Evolutionary conservation across 495 filamentous ascomycete species (phyloP), one percentile per base, ranked within the genome.

Genomic region (Tuber melanosporum): DNA sequence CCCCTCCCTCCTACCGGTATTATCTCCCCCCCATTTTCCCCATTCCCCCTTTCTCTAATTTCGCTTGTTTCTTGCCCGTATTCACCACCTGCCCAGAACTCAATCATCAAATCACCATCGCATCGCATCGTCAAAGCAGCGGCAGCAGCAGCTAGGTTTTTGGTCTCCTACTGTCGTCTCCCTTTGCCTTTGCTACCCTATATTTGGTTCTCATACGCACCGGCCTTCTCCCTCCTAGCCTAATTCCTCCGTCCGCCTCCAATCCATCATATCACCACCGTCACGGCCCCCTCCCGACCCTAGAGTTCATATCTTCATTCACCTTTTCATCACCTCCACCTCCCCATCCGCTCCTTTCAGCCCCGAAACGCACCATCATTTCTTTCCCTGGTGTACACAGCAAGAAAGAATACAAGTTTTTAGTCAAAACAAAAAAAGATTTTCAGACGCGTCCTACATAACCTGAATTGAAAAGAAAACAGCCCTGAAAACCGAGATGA

Each of bases 401-500:
- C 82, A 83, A 76, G 78, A 81, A 82, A 83, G 75, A 81, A 81
- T 83, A 82, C 77, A 83, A 76, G 80, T 49, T 83, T 66, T 81
- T 84, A 75, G 78, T 84, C 81, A 82, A 81, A 75, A 72, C 74
- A 87, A 83, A 82, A 83, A 85, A 84, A 83, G 12, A 36, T 66
- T 85, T 66, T 66, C 57, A 66, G 57, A 66, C 85, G 70, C 81
- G 78, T 82, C 72, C 73, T 73, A 74, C 75, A 77, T 74, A 52
- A 77, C 74, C 73, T 81, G 79, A 81, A 78, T 83, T 81, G 75
- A 76, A 77, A 69, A 80, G 73, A 71, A 83, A 73, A 75, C 72
- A 83, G 84, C 82, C 80, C 78, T 84, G 82, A 80, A 85, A 79
- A 84, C 83, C 46, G 76, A 62, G 75, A 85, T 86, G 85, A 84